A percentile compares a stretch with the other conserved stretches of the same genome.
Evolutionary conservation across 1,284 basidiomycete species (phyloP).

Genomic region (Puccinia novopanici): DNA sequence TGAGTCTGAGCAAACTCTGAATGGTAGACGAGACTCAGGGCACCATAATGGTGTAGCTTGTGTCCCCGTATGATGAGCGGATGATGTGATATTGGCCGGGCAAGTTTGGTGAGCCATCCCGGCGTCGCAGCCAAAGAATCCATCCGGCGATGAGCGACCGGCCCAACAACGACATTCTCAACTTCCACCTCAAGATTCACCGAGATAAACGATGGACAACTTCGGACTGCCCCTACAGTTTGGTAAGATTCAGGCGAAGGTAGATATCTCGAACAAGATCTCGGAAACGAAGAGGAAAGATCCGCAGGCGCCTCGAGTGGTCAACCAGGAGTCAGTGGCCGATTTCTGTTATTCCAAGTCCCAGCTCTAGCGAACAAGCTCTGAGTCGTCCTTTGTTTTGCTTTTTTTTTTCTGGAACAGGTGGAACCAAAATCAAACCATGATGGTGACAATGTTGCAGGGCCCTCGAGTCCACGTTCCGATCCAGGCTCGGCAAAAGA

Average conservation of each 20-base stretch:
- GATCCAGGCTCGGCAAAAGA: constrained; percentile 25
- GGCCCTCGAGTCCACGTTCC: background rate
- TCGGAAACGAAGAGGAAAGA: constrained; percentile 46
- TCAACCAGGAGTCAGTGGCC: constrained; percentile 15
- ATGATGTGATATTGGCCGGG: no score
- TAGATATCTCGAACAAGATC: constrained; percentile 40
- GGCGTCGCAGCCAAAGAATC: no score
- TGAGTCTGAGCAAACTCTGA: no score
- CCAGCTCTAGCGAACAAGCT: background rate
- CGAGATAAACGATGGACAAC: constrained; percentile 25
- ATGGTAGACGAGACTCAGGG: no score
- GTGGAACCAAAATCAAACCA: background rate
- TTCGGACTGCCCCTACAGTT: constrained; percentile 45
- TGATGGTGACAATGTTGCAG: background rate
- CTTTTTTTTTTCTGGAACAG: constrained; percentile 6
- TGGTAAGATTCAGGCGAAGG: constrained; percentile 29
- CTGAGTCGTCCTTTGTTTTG: background rate
- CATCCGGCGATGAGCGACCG: no score
- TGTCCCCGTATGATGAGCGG: no score
- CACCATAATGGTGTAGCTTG: no score
- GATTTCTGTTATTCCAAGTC: background rate
- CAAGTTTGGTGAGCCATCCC: no score
- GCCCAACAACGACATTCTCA: background rate
- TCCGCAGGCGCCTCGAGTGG: background rate
- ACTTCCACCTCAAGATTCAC: background rate